Percentiles rank a stretch among this genome's conserved stretches.
Conservation (phyloP, 2,329 filamentous ascomycete species). For the Blumeria graminis region DNA sequence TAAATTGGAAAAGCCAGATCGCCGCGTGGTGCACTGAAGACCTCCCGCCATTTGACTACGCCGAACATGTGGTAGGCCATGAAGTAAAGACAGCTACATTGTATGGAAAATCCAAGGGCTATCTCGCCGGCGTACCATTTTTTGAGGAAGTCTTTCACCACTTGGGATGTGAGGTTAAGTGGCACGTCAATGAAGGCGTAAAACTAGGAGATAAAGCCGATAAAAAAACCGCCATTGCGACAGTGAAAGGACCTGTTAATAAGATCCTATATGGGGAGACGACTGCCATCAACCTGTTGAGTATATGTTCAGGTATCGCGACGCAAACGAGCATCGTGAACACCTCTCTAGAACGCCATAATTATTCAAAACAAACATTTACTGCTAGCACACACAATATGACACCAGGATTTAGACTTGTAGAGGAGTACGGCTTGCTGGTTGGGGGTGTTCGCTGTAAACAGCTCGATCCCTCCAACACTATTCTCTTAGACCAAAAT, state of each 20-base stretch:
- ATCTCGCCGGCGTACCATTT: conserved; percentile 82
- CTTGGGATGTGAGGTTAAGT: conserved; percentile 74
- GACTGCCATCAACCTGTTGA: conserved; percentile 74
- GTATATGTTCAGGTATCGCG: conserved; percentile 77
- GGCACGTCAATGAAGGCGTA: conserved; percentile 58
- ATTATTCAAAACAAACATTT: conserved; percentile 60
- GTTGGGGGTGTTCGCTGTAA: conserved; percentile 88
- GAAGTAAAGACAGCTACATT: conserved; percentile 36
- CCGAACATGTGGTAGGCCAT: conserved; percentile 82
- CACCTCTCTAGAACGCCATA: conserved; percentile 31
- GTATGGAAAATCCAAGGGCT: conserved; percentile 46
- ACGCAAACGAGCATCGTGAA: conserved; percentile 36
- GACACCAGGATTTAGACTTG: conserved; percentile 79
- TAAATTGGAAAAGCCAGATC: conserved; percentile 61
- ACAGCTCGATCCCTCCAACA: conserved; percentile 69
- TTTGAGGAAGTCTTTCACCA: conserved; percentile 84
- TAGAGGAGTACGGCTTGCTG: conserved; percentile 96
- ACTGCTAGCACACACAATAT: conserved; percentile 94
- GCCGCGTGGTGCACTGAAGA: conserved; percentile 83
- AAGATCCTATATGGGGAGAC: conserved; percentile 62
- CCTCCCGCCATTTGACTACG: conserved; percentile 89
- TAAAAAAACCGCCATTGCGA: conserved; percentile 41
- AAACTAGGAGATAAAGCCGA: conserved; percentile 31
- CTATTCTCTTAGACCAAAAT: conserved; percentile 99
- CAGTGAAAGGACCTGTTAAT: conserved; percentile 62